phyloP scores from a whole-genome alignment of 805 yeast genomes.

The Kazachstania martiniae region DNA sequence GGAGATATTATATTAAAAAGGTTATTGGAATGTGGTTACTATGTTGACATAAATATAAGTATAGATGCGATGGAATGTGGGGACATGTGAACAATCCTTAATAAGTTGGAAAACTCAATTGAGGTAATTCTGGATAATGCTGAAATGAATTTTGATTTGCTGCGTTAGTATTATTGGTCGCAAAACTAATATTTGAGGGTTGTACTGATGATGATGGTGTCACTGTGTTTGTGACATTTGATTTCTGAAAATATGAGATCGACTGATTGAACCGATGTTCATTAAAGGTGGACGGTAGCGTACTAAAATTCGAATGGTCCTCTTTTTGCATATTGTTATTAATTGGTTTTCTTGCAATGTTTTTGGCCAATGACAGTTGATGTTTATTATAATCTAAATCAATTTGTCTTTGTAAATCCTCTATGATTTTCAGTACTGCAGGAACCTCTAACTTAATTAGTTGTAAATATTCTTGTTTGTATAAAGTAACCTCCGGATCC shows the following conservation, averaged over 20 bases:
- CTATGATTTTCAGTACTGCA: constrained; percentile 20
- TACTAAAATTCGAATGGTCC: neutral
- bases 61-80: neutral
- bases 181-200: neutral
- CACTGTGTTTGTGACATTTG: neutral
- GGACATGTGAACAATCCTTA: constrained; percentile 3
- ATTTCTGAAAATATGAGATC: constrained; percentile 8
- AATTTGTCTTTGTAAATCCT: constrained; percentile 18
- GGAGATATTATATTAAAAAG: too few species aligned
- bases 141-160: constrained; percentile 1
- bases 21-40: too few species aligned
- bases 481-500: constrained; percentile 5
- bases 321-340: constrained; percentile 3
- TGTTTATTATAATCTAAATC: constrained; percentile 14
- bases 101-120: constrained; percentile 12
- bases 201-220: neutral
- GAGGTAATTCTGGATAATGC: constrained; percentile 23
- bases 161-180: neutral
- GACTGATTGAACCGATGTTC: constrained; percentile 21
- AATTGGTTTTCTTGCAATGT: constrained; percentile 14
- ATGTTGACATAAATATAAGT: too few species aligned
- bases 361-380: constrained; percentile 19
- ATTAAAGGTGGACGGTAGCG: constrained; percentile 19
- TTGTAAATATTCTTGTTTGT: constrained; percentile 18
- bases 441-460: constrained; percentile 26